Base-by-base conservation (phyloP, 495 filamentous ascomycete genomes). In the Rusavskia elegans region DNA sequence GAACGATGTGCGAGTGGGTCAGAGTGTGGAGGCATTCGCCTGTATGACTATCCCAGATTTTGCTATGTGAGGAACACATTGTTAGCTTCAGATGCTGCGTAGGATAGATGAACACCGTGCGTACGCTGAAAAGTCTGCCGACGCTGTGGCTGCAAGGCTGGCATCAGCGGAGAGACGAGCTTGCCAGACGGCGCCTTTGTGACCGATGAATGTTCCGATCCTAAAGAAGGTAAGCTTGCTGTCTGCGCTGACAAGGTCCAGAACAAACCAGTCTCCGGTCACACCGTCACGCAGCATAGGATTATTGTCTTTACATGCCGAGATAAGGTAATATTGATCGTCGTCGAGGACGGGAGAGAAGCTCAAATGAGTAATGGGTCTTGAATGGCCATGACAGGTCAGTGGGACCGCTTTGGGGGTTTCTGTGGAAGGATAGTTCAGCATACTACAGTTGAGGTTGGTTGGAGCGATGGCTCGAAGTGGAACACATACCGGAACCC, bases 271-370 rank as follows among this genome's bases (percentile, higher is more conserved):
- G 66, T 98, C 92, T 51, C 92, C 92, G 16, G 92, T 97, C 50
- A 94, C 78, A 50, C 92, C 92, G 73, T 98, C 86, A 51, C 92
- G 84, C 59, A 98, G 85, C 90, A 97, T 97, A 35, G 92, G 92
- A 65, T 96, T 96, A 60, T 87, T 88, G 68, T 98, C 92, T 78
- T 98, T 98, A 76, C 93, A 97, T 51, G 90, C 88, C n/a, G 90
- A 95, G 50, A 97, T 89, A 57, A 97, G 68, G 63, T 94, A 96
- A 66, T 94, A 97, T 55, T 84, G 79, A 48, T 89, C 84, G 46
- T 90, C 83, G 60, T 89, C 81, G n/a, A 82, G 70, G 45, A 93
- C 77, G 13, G 84, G 79, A 19, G 93, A 97, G 68, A 97, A 98
- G 65, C 80, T 87, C 57, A 98, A 72, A 68, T 98, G 92, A 14